Evolutionary conservation across 805 yeast species (phyloP), one percentile per base, ranked within the genome.

Genomic region (Schwanniomyces vanrijiae): DNA sequence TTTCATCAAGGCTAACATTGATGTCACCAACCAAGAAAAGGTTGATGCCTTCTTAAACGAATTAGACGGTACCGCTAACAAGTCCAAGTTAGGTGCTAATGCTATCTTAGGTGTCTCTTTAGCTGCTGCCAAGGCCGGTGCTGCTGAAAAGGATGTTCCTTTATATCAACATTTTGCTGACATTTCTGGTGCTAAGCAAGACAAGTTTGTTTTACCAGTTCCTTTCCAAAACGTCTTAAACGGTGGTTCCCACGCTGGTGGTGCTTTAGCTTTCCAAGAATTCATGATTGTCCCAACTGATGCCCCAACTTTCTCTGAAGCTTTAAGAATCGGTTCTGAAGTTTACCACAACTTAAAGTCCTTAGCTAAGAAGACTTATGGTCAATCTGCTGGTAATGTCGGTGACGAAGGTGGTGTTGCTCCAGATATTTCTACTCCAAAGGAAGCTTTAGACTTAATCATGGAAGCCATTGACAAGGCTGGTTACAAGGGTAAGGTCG

Each of bases 321-420:
- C 96, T 63, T 76, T 94, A 75, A 89, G 97, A 82, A 88, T 89
- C 59, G 98, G 98, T 73, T 74, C 96, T 54, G 99, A 92, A 82
- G 97, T 91, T 62, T 92, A 92, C 94, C 98, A 92, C 85, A 80
- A 82, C 78, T 84, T 92, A 76, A 94, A 94, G 83, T 76, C 91
- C 58, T 78, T 88, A 66, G 86, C 98, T 75, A 88, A 89, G 84
- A 86, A 89, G 85, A 81, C 78, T 74, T 94, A 92, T 86, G 99
- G 99, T 71, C 86, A 89, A 69, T 86, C 96, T 55, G 99, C 99
- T 66, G 98, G 97, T 79, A 92, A 92, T 81, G 99, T 92, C 71
- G 99, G 99, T 84, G 99, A 92, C 77, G 99, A 92, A 83, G 99
- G 99, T 87, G 99, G 99, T 85, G 97, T 92, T 81, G 99, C 99